A percentile compares a stretch with the other conserved stretches of the same genome.
phyloP scores from a whole-genome alignment of 306 rosid genomes.

The Malus orientalis region DNA sequence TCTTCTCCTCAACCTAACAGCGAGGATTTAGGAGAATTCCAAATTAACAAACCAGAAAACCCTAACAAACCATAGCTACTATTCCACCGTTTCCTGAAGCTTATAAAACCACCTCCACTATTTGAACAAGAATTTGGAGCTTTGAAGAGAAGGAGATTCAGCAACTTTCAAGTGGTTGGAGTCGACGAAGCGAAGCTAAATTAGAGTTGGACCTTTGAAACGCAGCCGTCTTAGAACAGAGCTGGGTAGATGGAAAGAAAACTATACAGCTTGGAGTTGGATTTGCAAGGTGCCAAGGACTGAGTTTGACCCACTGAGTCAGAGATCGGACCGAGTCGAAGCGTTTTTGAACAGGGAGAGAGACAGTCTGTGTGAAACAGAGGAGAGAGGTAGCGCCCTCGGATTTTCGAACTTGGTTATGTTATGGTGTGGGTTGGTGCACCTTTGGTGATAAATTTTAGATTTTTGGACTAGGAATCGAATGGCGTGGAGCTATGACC shows the following conservation, averaged over 20 bases:
- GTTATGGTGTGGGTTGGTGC: background rate
- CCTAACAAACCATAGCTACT: background rate
- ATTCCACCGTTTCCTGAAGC: background rate
- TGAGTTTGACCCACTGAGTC: background rate
- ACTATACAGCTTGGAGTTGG: background rate
- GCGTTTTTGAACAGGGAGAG: background rate
- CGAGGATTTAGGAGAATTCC: background rate
- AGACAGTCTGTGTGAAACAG: background rate
- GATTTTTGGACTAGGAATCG: too few species aligned
- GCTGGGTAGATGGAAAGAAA: background rate
- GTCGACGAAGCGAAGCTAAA: background rate
- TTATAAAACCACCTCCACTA: background rate
- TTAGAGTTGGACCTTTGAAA: background rate
- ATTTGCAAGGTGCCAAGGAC: background rate
- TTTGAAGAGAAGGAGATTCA: background rate
- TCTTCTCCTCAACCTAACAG: background rate
- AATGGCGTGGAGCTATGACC: too few species aligned
- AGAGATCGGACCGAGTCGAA: slow-evolving; percentile 4
- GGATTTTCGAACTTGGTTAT: slow-evolving; percentile 5
- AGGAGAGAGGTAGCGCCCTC: slow-evolving; percentile 3
- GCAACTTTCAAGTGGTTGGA: background rate
- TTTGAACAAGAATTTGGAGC: background rate
- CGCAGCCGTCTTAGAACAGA: background rate
- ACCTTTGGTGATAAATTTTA: too few species aligned
- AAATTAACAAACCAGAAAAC: background rate